These are phyloP conservation scores for Decorospora gaudefroyi DNA, from an alignment of 2,329 filamentous ascomycete species.

Conservation along the genomic window DNA sequence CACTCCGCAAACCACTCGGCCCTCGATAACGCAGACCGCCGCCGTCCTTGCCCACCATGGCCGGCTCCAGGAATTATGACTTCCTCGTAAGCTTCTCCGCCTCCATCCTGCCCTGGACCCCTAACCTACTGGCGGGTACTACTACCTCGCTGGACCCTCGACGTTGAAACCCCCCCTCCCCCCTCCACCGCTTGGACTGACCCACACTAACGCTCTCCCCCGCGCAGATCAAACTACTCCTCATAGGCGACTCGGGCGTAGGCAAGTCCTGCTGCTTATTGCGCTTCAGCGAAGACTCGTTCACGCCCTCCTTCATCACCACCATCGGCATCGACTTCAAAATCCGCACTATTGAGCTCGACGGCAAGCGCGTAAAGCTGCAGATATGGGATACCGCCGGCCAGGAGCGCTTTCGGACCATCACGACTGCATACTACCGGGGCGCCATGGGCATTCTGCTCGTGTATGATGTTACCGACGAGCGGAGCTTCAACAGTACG, in stretches of 20 bases:
- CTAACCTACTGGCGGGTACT: too few relatives aligned
- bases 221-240: slow-evolving; percentile 86
- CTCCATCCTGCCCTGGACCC: slow-evolving; percentile 4
- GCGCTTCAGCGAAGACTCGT: slow-evolving; percentile 96
- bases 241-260: slow-evolving; percentile 95
- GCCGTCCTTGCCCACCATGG: slow-evolving; percentile 66
- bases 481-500: slow-evolving; percentile 93
- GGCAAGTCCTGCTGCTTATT: slow-evolving; percentile 97
- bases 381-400: slow-evolving; percentile 99
- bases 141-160: slow-evolving; percentile 8
- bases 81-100: slow-evolving; percentile 74
- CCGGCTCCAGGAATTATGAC: slow-evolving; percentile 97
- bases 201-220: slow-evolving; percentile 17
- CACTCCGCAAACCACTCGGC: slow-evolving; percentile 29
- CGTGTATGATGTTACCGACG: slow-evolving; percentile 97
- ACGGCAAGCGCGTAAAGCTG: slow-evolving; percentile 97
- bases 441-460: slow-evolving; percentile 98
- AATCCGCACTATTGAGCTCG: slow-evolving; percentile 97
- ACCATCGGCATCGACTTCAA: slow-evolving; percentile 99
- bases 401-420: slow-evolving; percentile 97
- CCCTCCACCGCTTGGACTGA: slow-evolving; percentile 15
- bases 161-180: slow-evolving; percentile 1
- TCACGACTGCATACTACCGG: slow-evolving; percentile 97
- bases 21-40: slow-evolving; percentile 19
- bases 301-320: slow-evolving; percentile 96